A percentile compares a stretch with the other conserved stretches of the same genome.
Evolutionary conservation across 192 early-diverging fungal genomes (phyloP).

Genomic region (Rhizoclosmatium globosum): DNA sequence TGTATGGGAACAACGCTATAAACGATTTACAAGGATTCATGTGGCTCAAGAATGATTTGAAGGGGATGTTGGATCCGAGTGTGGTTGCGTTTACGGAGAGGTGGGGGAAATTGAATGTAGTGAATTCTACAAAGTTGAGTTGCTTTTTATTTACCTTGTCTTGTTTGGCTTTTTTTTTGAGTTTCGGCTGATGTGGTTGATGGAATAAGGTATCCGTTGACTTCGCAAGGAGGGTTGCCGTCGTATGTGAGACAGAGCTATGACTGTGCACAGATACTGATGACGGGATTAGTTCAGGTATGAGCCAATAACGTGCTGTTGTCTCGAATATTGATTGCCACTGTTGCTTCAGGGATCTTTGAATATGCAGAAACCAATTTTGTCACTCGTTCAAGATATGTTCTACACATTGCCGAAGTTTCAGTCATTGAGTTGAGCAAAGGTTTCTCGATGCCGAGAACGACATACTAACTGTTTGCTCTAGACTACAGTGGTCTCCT

Average conservation of each 20-base stretch:
- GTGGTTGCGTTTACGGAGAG: background rate
- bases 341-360: background rate
- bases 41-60: background rate
- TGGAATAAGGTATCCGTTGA: background rate
- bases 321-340: background rate
- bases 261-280: constrained; percentile 31
- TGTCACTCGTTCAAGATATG: background rate
- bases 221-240: background rate
- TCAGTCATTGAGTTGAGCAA: background rate
- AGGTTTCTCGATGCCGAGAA: too few relatives aligned
- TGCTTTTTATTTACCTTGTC: too few relatives aligned
- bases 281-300: constrained; percentile 24
- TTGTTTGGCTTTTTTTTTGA: too few relatives aligned
- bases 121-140: background rate
- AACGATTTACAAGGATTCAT: constrained; percentile 25
- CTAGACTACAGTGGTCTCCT: constrained; percentile 1
- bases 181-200: too few relatives aligned
- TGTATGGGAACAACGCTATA: constrained; percentile 7
- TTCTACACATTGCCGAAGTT: background rate
- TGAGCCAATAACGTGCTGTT: background rate
- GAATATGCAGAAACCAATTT: background rate
- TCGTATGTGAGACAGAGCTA: constrained; percentile 16
- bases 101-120: background rate
- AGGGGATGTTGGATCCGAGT: background rate
- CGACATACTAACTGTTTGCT: too few relatives aligned